Evolutionary conservation across 192 early-diverging fungal genomes (phyloP).

Genomic region (Powellomyces hirtus): DNA sequence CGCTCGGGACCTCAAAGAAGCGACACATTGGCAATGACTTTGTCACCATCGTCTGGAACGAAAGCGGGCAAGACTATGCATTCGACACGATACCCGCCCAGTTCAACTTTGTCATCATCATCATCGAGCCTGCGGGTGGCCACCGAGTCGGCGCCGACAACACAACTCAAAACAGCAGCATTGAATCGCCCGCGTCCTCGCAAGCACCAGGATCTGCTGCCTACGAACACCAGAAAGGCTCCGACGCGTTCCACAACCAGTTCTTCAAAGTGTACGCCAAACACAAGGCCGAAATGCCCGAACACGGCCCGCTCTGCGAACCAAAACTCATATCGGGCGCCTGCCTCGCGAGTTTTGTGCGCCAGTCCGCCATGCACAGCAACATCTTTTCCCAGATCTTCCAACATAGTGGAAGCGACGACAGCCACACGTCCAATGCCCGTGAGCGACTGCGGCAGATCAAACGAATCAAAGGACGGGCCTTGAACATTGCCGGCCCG

Average conservation of each 20-base stretch:
- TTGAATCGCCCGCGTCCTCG: not conserved
- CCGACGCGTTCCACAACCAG: constrained; percentile 23
- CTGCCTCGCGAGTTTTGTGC: constrained; percentile 75
- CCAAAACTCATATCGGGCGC: constrained; percentile 80
- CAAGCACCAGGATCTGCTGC: not conserved
- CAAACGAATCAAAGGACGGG: constrained; percentile 70
- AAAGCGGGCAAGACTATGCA: constrained; percentile 75
- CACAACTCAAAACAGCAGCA: not conserved
- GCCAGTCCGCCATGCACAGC: constrained; percentile 81
- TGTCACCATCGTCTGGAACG: constrained; percentile 92
- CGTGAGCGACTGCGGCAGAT: constrained; percentile 87
- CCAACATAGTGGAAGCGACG: constrained; percentile 50
- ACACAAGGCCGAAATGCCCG: constrained; percentile 74
- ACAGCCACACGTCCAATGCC: constrained; percentile 86
- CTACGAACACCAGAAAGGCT: not conserved
- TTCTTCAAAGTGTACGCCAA: constrained; percentile 67
- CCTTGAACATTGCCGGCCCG: not conserved
- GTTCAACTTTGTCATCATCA: constrained; percentile 95
- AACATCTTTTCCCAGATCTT: constrained; percentile 90
- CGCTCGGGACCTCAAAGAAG: constrained; percentile 81
- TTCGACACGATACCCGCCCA: constrained; percentile 91
- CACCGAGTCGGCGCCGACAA: not conserved
- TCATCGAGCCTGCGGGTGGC: constrained; percentile 71
- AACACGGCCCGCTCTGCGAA: constrained; percentile 67
- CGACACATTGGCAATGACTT: constrained; percentile 97